Evolutionary conservation across 257 asterid species (phyloP), one percentile per base, ranked within the genome.

Genomic region (Nyctanthes arbortristis): DNA sequence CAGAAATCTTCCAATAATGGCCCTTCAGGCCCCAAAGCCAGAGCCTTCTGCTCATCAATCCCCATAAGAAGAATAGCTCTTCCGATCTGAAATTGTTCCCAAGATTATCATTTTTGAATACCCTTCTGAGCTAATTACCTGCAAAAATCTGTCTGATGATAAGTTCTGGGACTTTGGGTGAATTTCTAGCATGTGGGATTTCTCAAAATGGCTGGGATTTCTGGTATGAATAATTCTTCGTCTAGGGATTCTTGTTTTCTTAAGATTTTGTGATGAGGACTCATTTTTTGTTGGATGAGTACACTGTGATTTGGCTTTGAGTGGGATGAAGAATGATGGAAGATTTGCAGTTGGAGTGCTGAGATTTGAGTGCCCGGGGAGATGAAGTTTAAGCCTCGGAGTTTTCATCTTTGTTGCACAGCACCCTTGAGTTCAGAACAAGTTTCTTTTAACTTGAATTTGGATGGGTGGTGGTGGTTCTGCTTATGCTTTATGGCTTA

Each of bases 1-100:
- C 97, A 93, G 62, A 93, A 93, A 4, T 91, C 99, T 69, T 91
- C 99, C 88, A 93, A 60, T 72, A 89, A 49, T 32, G 99, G 97
- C 40, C 96, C 97, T 74, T 83, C 95, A 3, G 97, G 97, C 2
- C 94, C 93, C 30, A 93, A 77, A 43, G 96, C 97, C 81, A 81
- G 2, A 61, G 97, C 97, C 83, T 71, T 84, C 40, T 83, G 81
- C 37, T 82, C 96, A 47, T 85, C 93, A 55, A 86, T 66, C 0
- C 96, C 89, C 96, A 88, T 81, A 16, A 91, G 24, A 5, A 93
- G 59, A 12, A 84, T 36, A 2, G 87, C 87, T 1, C 86, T 28
- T 28, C 96, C 96, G 27, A 86, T 68, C 1, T 86, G n/a, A 71
- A 33, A 76, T 64, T 12, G 84, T 87, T 28, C 87, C 96, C n/a